Percentiles rank a stretch among this genome's conserved stretches.
Evolutionary conservation across 129 eudicot species (phyloP).

Genomic region (Helianthus annuus): HanXRQr2.0-SUNRISE NC_035444.2:59882653-59883152

Average conservation of each 20-base stretch:
- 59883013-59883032: neutral
- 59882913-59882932: neutral
- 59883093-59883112: neutral
- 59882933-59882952: too few species aligned
- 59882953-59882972: constrained; percentile 23
- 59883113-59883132: neutral
- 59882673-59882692: too few species aligned
- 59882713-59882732: too few species aligned
- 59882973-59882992: constrained; percentile 8
- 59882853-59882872: neutral
- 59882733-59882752: too few species aligned
- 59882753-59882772: too few species aligned
- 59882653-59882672: too few species aligned
- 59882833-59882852: constrained; percentile 9
- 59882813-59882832: constrained; percentile 9
- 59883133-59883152: constrained; percentile 35
- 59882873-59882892: neutral
- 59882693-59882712: too few species aligned
- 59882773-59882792: too few species aligned
- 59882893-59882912: constrained; percentile 7
- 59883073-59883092: neutral
- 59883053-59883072: neutral
- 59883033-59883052: constrained; percentile 13
- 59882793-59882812: neutral
- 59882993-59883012: constrained; percentile 11